phyloP scores from a whole-genome alignment of 768 basidiomycete species.

The Strobilomyces dryophilus region DNA sequence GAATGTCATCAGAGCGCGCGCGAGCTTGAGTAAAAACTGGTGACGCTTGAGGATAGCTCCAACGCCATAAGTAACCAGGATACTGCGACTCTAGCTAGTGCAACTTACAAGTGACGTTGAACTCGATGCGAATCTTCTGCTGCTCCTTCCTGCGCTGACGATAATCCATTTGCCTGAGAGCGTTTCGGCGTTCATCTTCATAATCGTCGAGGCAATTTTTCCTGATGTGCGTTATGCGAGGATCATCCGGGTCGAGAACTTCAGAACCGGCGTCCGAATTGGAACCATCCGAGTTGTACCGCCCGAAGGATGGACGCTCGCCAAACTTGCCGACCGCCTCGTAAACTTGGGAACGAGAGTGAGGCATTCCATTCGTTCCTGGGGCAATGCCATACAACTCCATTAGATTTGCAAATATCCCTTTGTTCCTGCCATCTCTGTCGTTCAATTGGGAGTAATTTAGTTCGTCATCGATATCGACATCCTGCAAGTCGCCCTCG shows the following conservation, averaged over 20 bases:
- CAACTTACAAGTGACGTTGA: constrained; percentile 65
- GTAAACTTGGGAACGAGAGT: constrained; percentile 23
- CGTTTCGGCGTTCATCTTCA: constrained; percentile 58
- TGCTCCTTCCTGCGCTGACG: constrained; percentile 61
- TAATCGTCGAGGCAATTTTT: constrained; percentile 51
- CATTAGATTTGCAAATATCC: constrained; percentile 28
- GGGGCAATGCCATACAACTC: constrained; percentile 27
- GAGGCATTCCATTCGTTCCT: constrained; percentile 22
- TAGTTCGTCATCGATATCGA: constrained; percentile 9
- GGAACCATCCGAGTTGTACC: constrained; percentile 44
- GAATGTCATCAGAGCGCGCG: constrained; percentile 84
- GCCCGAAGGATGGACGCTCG: constrained; percentile 16
- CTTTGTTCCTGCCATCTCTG: constrained; percentile 23
- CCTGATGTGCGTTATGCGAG: constrained; percentile 56
- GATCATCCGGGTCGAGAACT: constrained; percentile 68
- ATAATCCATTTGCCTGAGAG: constrained; percentile 63
- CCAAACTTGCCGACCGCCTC: constrained; percentile 8
- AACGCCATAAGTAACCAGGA: background rate
- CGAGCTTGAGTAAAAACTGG: constrained; percentile 81
- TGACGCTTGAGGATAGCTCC: constrained; percentile 77
- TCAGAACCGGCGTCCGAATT: constrained; percentile 41
- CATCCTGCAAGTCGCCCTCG: constrained; percentile 18
- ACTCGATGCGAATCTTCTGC: constrained; percentile 64
- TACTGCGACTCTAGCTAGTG: background rate
- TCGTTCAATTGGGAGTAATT: constrained; percentile 19